phyloP scores from a whole-genome alignment of 2,329 filamentous ascomycete species.

The Pyricularia sp. region DNA sequence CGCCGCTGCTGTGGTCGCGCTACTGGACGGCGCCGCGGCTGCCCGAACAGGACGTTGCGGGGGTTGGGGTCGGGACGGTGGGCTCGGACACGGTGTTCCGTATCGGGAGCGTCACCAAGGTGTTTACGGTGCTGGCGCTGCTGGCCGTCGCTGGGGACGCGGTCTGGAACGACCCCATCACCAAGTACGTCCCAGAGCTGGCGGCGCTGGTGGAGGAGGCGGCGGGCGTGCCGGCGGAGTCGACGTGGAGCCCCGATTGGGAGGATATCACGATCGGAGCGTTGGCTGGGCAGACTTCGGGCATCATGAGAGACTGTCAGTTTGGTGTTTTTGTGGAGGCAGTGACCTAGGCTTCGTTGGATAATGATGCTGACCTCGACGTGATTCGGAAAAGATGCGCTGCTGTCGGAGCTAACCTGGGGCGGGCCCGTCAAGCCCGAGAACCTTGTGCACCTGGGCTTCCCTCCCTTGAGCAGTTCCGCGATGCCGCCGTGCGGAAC shows the following conservation, averaged over 20 bases:
- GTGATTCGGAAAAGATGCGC: conserved; percentile 11
- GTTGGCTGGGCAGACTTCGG: conserved; percentile 18
- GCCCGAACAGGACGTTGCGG: conserved; percentile 3
- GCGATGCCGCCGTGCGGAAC: conserved; percentile 22
- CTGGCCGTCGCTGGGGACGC: conserved; percentile 13
- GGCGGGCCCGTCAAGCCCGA: conserved; percentile 9
- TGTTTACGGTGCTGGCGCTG: conserved; percentile 20
- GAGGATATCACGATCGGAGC: conserved; percentile 13
- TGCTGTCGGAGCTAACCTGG: conserved; percentile 16
- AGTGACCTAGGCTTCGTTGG: not conserved
- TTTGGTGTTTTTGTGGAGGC: not conserved
- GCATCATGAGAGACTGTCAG: conserved; percentile 24
- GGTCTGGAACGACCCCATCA: conserved; percentile 16
- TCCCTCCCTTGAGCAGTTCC: conserved; percentile 15
- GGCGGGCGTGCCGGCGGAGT: not conserved
- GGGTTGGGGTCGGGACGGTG: conserved; percentile 10
- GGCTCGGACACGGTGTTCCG: conserved; percentile 23
- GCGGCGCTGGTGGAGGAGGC: conserved; percentile 1
- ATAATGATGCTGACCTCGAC: not conserved
- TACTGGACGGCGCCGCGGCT: conserved; percentile 21
- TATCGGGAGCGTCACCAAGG: conserved; percentile 24
- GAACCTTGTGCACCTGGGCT: conserved; percentile 15
- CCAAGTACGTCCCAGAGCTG: conserved; percentile 17
- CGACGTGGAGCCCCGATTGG: conserved; percentile 4
- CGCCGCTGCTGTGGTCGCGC: conserved; percentile 15